Conservation (phyloP, 176 grass and related monocot genomes). For the Ampelocalamus luodianensis region DNA sequence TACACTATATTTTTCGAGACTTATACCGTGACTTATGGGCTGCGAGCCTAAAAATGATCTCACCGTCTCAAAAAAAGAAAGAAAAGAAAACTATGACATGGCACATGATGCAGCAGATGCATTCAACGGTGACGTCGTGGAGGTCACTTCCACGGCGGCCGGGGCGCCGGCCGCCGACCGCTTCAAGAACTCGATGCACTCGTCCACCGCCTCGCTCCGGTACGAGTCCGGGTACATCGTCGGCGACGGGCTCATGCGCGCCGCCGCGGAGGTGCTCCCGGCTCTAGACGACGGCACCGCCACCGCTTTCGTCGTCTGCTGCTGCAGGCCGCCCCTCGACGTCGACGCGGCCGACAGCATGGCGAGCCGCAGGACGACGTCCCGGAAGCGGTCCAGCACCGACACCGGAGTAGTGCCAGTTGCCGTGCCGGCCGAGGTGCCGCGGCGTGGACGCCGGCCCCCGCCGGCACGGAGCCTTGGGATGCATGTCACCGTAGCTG, state of each 20-base stretch:
- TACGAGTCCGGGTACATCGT: constrained; percentile 58
- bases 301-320: neutral
- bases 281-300: constrained; percentile 29
- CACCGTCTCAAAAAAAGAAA: no score
- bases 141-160: neutral
- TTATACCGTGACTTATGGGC: no score
- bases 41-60: no score
- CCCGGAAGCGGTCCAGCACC: constrained; percentile 69
- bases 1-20: no score
- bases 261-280: neutral
- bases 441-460: constrained; percentile 11
- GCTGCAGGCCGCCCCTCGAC: neutral
- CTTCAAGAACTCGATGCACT: constrained; percentile 92
- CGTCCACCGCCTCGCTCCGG: constrained; percentile 85
- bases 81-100: neutral
- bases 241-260: constrained; percentile 44
- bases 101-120: constrained; percentile 32
- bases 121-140: constrained; percentile 26
- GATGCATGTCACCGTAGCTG: constrained; percentile 58
- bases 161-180: constrained; percentile 53
- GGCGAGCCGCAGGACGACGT: constrained; percentile 57
- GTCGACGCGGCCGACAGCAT: constrained; percentile 55
- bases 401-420: constrained; percentile 33
- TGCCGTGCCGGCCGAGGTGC: neutral
- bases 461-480: constrained; percentile 60